These are phyloP conservation scores for Yamadazyma akitaensis DNA, from an alignment of 805 yeast species.

Conservation along the genomic window DNA sequence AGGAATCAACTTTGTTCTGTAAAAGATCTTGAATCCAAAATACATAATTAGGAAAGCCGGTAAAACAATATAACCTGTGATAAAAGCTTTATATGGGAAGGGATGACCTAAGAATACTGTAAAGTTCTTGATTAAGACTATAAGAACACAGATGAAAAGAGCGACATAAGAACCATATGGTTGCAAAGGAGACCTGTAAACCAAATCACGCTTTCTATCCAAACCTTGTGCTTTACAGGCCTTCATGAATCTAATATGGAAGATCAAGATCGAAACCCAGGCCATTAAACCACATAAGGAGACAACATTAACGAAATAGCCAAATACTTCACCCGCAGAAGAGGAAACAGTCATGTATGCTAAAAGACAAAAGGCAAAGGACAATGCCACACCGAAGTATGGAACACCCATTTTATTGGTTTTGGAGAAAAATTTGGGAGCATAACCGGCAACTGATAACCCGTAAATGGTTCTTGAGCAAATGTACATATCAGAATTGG, in stretches of 20 bases:
- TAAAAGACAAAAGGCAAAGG: slow-evolving; percentile 54
- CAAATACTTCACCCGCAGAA: slow-evolving; percentile 55
- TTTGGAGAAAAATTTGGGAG: slow-evolving; percentile 63
- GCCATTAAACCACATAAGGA: slow-evolving; percentile 73
- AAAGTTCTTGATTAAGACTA: slow-evolving; percentile 66
- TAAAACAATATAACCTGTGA: slow-evolving; percentile 75
- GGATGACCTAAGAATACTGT: slow-evolving; percentile 60
- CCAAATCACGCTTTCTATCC: slow-evolving; percentile 47
- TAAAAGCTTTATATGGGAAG: slow-evolving; percentile 62
- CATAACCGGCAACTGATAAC: slow-evolving; percentile 67
- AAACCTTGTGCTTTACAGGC: slow-evolving; percentile 70
- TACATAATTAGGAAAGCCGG: slow-evolving; percentile 57
- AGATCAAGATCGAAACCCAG: slow-evolving; percentile 68
- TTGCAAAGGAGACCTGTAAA: slow-evolving; percentile 64
- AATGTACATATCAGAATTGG: slow-evolving; percentile 74
- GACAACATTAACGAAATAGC: slow-evolving; percentile 70
- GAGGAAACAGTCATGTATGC: slow-evolving; percentile 69
- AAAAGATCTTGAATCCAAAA: slow-evolving; percentile 57
- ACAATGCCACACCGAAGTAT: slow-evolving; percentile 49
- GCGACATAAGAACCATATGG: slow-evolving; percentile 67
- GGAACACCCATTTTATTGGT: slow-evolving; percentile 76
- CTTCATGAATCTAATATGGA: slow-evolving; percentile 61
- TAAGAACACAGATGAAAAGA: slow-evolving; percentile 47
- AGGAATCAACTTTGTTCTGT: slow-evolving; percentile 46
- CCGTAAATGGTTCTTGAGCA: slow-evolving; percentile 75